A percentile compares a stretch with the other conserved stretches of the same genome.
Conservation (phyloP, 2,329 filamentous ascomycete genomes). For the Alternaria consortialis region DNA sequence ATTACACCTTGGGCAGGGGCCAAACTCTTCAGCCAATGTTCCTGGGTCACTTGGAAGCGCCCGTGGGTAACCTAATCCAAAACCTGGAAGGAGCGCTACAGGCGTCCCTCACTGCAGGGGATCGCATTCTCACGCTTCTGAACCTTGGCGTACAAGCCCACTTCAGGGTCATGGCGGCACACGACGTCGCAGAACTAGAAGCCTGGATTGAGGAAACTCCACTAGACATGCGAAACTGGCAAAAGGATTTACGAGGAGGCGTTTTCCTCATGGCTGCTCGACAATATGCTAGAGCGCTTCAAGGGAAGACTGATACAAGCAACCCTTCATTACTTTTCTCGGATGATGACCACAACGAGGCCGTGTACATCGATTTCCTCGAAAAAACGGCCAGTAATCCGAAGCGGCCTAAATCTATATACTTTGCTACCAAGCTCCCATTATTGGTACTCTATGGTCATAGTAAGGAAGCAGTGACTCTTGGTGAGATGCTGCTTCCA, state of each 20-base stretch:
- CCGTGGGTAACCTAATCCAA: conserved; percentile 66
- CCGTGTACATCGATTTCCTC: conserved; percentile 63
- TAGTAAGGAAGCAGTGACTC: conserved; percentile 52
- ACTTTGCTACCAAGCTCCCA: conserved; percentile 65
- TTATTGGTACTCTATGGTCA: conserved; percentile 56
- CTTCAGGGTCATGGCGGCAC: conserved; percentile 73
- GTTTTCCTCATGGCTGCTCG: conserved; percentile 71
- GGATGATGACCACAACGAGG: conserved; percentile 71
- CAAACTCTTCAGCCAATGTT: conserved; percentile 75
- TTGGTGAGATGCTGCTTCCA: conserved; percentile 54
- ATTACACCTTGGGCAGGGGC: conserved; percentile 72
- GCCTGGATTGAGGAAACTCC: conserved; percentile 75
- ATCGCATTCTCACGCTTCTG: conserved; percentile 75
- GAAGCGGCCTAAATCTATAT: conserved; percentile 71
- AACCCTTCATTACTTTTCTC: conserved; percentile 67
- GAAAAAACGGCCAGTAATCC: conserved; percentile 63
- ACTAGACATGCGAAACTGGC: conserved; percentile 77
- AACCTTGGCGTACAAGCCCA: conserved; percentile 73
- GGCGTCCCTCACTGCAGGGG: conserved; percentile 71
- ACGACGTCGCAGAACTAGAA: conserved; percentile 75
- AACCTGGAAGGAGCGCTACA: conserved; percentile 73
- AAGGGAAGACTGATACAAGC: conserved; percentile 72
- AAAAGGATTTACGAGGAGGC: conserved; percentile 74
- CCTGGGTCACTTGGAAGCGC: conserved; percentile 73
- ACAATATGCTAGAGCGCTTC: conserved; percentile 73